A percentile compares a stretch with the other conserved stretches of the same genome.
Evolutionary conservation across 2,329 filamentous ascomycete species (phyloP).

Genomic region (Rachicladosporium sp.): DNA sequence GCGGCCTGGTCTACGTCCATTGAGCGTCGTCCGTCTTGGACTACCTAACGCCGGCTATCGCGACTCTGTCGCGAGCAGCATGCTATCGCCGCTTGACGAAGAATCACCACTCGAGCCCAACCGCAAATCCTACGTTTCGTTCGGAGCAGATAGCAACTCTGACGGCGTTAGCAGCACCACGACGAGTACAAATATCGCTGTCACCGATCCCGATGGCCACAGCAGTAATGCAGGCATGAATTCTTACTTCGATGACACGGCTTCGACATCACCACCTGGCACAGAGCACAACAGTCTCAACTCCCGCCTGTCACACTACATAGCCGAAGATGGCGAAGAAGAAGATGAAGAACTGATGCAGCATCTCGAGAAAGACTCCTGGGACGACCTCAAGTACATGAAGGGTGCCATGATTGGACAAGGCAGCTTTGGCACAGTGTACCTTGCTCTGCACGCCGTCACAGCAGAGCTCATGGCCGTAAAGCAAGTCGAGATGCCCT

Average conservation of each 20-base stretch:
- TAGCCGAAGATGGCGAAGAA: slow-evolving; percentile 85
- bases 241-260: slow-evolving; percentile 77
- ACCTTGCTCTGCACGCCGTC: slow-evolving; percentile 85
- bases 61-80: slow-evolving; percentile 78
- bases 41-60: slow-evolving; percentile 53
- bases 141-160: slow-evolving; percentile 58
- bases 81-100: slow-evolving; percentile 81
- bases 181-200: slow-evolving; percentile 55
- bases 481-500: slow-evolving; percentile 91
- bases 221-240: slow-evolving; percentile 40
- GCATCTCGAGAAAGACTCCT: slow-evolving; percentile 84
- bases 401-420: slow-evolving; percentile 95
- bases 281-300: slow-evolving; percentile 58
- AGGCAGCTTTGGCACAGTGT: slow-evolving; percentile 92
- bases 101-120: slow-evolving; percentile 79
- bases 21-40: slow-evolving; percentile 49
- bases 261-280: slow-evolving; percentile 44
- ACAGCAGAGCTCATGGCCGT: slow-evolving; percentile 96
- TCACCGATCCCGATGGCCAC: slow-evolving; percentile 67
- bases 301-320: slow-evolving; percentile 68
- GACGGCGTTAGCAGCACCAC: slow-evolving; percentile 23
- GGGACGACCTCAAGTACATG: slow-evolving; percentile 98
- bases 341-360: slow-evolving; percentile 78
- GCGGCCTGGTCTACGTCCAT: slow-evolving; percentile 40
- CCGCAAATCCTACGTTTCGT: slow-evolving; percentile 91